These are phyloP conservation scores for Aspergillus biplanus DNA, from an alignment of 495 filamentous ascomycete species.

Conservation along the genomic window DNA sequence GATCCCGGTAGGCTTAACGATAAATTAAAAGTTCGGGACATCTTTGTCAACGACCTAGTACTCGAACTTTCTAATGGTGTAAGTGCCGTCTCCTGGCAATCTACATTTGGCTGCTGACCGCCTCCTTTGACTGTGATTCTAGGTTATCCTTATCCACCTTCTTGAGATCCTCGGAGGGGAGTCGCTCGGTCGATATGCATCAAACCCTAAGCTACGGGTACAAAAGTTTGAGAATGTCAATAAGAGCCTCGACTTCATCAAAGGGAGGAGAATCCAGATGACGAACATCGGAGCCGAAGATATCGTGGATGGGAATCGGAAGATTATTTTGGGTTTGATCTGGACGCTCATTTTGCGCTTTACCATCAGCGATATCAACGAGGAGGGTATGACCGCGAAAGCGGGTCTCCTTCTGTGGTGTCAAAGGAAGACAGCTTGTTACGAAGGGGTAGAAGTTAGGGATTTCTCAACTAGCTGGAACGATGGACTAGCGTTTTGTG, in stretches of 20 bases:
- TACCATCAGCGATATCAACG: conserved; percentile 98
- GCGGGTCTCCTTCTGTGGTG: conserved; percentile 96
- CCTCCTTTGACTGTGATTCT: conserved; percentile 8
- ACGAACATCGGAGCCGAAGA: conserved; percentile 98
- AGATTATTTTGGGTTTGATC: conserved; percentile 95
- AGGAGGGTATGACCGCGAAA: conserved; percentile 96
- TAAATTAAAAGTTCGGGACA: conserved; percentile 75
- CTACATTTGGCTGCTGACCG: not conserved
- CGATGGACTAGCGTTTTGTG: conserved; percentile 94
- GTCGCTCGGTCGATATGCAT: conserved; percentile 94
- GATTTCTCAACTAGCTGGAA: conserved; percentile 98
- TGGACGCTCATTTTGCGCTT: conserved; percentile 98
- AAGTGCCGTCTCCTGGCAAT: conserved; percentile 37
- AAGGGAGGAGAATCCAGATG: conserved; percentile 88
- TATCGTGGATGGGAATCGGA: conserved; percentile 95
- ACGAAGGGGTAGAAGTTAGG: conserved; percentile 90
- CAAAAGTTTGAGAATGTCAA: conserved; percentile 99
- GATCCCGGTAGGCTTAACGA: conserved; percentile 77
- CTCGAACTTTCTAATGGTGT: conserved; percentile 92
- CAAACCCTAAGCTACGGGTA: conserved; percentile 91
- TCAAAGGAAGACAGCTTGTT: conserved; percentile 97
- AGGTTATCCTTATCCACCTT: conserved; percentile 94
- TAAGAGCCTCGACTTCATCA: conserved; percentile 90
- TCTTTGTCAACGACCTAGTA: conserved; percentile 81
- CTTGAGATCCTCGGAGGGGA: conserved; percentile 93